Conservation (phyloP, 371 early-diverging fungal species). For the Dichotomocladium elegans region DNA sequence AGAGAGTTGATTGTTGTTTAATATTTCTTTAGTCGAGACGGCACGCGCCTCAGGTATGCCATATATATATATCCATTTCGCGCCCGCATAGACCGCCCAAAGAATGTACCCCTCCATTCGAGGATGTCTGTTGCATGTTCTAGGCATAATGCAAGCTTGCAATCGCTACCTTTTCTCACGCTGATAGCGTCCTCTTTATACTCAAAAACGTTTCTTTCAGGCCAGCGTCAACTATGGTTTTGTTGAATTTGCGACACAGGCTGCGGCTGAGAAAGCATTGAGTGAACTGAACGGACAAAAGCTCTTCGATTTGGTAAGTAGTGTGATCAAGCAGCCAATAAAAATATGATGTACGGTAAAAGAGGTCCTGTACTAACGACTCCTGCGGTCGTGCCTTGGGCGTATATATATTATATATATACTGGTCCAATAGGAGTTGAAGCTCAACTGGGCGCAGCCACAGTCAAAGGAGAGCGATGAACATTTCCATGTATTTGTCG, state of each 20-base stretch:
- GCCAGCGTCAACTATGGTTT: constrained; percentile 80
- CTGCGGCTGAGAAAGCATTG: constrained; percentile 71
- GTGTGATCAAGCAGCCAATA: not conserved
- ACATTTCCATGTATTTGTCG: constrained; percentile 82
- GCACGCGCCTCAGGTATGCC: constrained; percentile 24
- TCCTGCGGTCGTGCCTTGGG: too few relatives aligned
- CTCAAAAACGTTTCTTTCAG: not conserved
- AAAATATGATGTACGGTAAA: not conserved
- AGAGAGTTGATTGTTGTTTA: constrained; percentile 70
- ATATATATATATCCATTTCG: too few relatives aligned
- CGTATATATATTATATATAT: too few relatives aligned
- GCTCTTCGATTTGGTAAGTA: constrained; percentile 53
- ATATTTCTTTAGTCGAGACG: constrained; percentile 35
- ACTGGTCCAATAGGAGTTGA: constrained; percentile 35
- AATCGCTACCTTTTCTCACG: too few relatives aligned
- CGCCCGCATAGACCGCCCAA: too few relatives aligned
- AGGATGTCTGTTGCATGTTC: too few relatives aligned
- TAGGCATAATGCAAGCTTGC: too few relatives aligned
- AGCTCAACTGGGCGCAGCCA: constrained; percentile 43
- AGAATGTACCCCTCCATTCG: too few relatives aligned
- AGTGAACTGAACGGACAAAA: constrained; percentile 75
- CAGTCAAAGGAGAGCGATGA: constrained; percentile 43
- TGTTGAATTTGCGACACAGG: constrained; percentile 76
- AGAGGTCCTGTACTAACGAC: too few relatives aligned
- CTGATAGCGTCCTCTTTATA: too few relatives aligned